Evolutionary conservation across 2,329 filamentous ascomycete genomes (phyloP), one percentile per base, ranked within the genome.

Genomic region (Cadophora malorum): DNA sequence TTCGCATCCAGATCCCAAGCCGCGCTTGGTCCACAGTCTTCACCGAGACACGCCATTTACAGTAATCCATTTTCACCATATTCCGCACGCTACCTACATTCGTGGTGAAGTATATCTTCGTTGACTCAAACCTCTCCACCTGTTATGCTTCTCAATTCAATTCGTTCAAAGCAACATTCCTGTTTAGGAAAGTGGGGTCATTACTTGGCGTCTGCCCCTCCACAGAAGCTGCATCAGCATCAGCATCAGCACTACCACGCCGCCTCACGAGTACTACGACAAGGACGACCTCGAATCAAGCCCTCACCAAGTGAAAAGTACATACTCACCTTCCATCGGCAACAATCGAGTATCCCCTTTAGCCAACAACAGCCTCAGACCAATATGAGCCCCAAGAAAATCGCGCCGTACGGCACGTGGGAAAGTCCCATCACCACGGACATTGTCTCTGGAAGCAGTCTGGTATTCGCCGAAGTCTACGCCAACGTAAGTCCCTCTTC

Each of bases 371-470:
- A 12, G 2, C n/a, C 56, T 59, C 21, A 45, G 16, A 9, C 31
- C 38, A 66, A 65, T 19, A 71, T 72, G 69, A 23, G 6, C 23
- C n/a, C 65, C 1, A 25, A 59, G 38, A 66, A 35, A 28, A 63
- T 72, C 8, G 74, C 74, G 1, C 75, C 78, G 2, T 81, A 79
- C 63, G 80, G 79, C 8, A 79, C 76, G 2, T 81, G 79, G 79
- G 73, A 72, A 19, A 81, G 79, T 61, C 79, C 79, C 2, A 78
- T 81, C 33, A 79, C 77, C 1, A 74, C 79, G 8, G 77, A 79
- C 28, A 72, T 76, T 8, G 69, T 80, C 19, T 75, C 80, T 14
- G 76, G 74, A 23, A 73, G 75, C 59, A 77, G 73, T 49, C 75
- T 79, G 8, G 71, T 67, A 6, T 76, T 81, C 9, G 71, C 77